phyloP scores from a whole-genome alignment of 352 stramenopile genomes.

The Phytophthora fragariae region DNA sequence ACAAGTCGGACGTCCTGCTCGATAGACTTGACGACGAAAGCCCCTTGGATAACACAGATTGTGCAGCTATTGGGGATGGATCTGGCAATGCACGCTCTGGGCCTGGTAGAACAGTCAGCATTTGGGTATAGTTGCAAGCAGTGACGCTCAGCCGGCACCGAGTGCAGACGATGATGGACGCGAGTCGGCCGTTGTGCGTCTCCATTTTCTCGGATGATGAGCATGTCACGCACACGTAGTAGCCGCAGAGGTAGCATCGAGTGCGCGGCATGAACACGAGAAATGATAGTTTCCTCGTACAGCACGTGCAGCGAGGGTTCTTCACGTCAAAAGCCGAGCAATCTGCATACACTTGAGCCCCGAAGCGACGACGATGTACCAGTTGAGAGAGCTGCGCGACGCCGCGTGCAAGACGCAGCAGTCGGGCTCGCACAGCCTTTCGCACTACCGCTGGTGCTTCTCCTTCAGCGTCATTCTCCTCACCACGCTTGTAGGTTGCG shows the following conservation, averaged over 20 bases:
- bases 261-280: slow-evolving; percentile 18
- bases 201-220: slow-evolving; percentile 30
- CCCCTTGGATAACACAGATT: background rate
- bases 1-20: background rate
- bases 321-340: slow-evolving; percentile 31
- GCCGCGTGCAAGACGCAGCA: slow-evolving; percentile 34
- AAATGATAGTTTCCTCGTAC: slow-evolving; percentile 31
- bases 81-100: slow-evolving; percentile 25
- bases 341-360: slow-evolving; percentile 42
- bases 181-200: slow-evolving; percentile 34
- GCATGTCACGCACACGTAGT: slow-evolving; percentile 36
- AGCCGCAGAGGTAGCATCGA: slow-evolving; percentile 39
- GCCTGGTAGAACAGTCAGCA: slow-evolving; percentile 19
- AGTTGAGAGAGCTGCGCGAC: slow-evolving; percentile 33
- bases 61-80: background rate
- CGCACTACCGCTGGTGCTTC: background rate
- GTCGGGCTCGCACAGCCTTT: slow-evolving; percentile 19
- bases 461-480: slow-evolving; percentile 5
- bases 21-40: slow-evolving; percentile 6
- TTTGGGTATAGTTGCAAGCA: slow-evolving; percentile 31
- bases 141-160: slow-evolving; percentile 32
- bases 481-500: slow-evolving; percentile 23
- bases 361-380: slow-evolving; percentile 40
- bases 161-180: slow-evolving; percentile 31
- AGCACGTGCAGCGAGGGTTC: slow-evolving; percentile 46